Percentiles rank a stretch among this genome's conserved stretches.
Conservation (phyloP, 495 filamentous ascomycete species). For the Daldinia grandis region DNA sequence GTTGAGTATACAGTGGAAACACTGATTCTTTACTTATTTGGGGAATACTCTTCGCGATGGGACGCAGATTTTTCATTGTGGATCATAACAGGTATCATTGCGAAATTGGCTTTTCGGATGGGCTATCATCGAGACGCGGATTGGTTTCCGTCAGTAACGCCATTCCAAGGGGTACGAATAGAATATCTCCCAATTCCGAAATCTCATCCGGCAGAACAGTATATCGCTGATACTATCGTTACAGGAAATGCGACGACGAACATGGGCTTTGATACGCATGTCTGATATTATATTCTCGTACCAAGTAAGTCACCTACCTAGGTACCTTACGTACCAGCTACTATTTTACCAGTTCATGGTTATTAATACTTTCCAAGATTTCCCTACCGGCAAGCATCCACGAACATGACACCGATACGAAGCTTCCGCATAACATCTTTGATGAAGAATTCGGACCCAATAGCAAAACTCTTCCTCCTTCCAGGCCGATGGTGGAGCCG, state of each 20-base stretch:
- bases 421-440: conserved; percentile 87
- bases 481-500: conserved; percentile 76
- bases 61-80: conserved; percentile 85
- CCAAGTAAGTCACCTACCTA: conserved; percentile 55
- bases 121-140: conserved; percentile 93
- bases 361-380: conserved; percentile 50
- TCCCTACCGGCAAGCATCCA: conserved; percentile 92
- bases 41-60: conserved; percentile 78
- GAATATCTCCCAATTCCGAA: background rate
- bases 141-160: conserved; percentile 80
- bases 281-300: conserved; percentile 90
- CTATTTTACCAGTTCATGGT: background rate
- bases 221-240: conserved; percentile 14
- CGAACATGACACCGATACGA: conserved; percentile 81
- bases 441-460: conserved; percentile 92
- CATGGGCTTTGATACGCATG: conserved; percentile 86
- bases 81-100: conserved; percentile 81
- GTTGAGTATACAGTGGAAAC: conserved; percentile 88
- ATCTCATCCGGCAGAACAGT: background rate
- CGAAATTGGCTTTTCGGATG: conserved; percentile 90
- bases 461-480: conserved; percentile 76
- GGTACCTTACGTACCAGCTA: background rate
- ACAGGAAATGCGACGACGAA: conserved; percentile 84
- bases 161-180: conserved; percentile 73
- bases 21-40: conserved; percentile 83